These are phyloP conservation scores for Mortierella sp. DNA, from an alignment of 371 early-diverging fungal genomes.

Conservation along the genomic window DNA sequence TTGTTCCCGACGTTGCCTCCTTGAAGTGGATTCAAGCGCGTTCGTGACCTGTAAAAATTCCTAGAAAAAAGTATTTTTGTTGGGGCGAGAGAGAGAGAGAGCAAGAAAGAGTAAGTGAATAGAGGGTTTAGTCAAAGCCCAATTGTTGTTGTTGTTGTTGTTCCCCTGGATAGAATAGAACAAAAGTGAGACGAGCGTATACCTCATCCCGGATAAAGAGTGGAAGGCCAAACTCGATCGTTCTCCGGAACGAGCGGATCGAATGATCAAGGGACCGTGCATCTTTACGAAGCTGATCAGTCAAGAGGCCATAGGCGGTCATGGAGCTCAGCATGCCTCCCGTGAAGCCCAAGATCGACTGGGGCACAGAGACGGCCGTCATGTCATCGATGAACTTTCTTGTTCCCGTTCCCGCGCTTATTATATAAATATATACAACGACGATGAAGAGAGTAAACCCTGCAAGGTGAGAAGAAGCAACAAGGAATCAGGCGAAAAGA, in stretches of 20 bases:
- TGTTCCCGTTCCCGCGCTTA: neutral
- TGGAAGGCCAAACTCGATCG: slow-evolving; percentile 49
- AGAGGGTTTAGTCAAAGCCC: neutral
- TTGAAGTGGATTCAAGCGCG: slow-evolving; percentile 35
- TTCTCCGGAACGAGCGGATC: slow-evolving; percentile 24
- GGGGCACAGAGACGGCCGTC: slow-evolving; percentile 50
- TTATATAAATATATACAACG: slow-evolving; percentile 2
- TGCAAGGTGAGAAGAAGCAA: neutral
- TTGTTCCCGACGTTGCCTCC: slow-evolving; percentile 42
- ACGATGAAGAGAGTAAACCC: neutral
- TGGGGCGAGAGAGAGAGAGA: neutral
- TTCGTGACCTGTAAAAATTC: slow-evolving; percentile 51
- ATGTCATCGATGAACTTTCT: slow-evolving; percentile 29
- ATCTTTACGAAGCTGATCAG: slow-evolving; percentile 39
- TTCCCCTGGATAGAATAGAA: neutral
- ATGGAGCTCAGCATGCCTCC: slow-evolving; percentile 47
- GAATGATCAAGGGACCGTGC: slow-evolving; percentile 32
- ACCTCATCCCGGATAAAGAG: slow-evolving; percentile 52
- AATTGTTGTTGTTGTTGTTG: neutral
- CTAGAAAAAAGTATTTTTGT: slow-evolving; percentile 3
- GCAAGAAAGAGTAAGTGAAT: neutral
- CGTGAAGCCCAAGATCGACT: slow-evolving; percentile 52
- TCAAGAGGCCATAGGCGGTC: slow-evolving; percentile 41
- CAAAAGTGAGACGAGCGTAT: neutral
- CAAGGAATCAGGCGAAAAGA: neutral